Conservation (phyloP, 2,329 filamentous ascomycete species). For the Sporothrix humicola region DNA sequence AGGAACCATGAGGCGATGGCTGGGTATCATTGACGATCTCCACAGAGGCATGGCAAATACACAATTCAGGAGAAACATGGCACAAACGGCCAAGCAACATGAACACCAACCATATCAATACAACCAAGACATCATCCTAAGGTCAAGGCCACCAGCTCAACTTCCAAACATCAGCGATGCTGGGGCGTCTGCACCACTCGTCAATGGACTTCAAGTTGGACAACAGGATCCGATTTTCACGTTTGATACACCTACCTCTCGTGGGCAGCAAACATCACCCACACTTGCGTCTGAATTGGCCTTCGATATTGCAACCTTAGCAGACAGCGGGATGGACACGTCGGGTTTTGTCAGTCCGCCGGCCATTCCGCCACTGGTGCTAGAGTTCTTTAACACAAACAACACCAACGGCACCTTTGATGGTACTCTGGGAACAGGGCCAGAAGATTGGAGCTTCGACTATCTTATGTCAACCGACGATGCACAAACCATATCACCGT, state of each 20-base stretch:
- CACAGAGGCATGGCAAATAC: neutral
- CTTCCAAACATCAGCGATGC: no score
- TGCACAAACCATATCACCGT: neutral
- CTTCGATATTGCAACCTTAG: neutral
- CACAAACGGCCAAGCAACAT: neutral
- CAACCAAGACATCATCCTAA: neutral
- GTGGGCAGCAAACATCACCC: neutral
- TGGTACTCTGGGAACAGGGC: neutral
- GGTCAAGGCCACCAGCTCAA: no score
- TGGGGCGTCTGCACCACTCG: no score
- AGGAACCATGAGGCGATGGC: constrained; percentile 25
- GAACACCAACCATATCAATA: neutral
- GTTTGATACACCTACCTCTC: neutral
- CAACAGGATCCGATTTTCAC: neutral
- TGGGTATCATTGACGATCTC: constrained; percentile 7
- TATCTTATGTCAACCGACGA: constrained; percentile 1
- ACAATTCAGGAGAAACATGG: neutral
- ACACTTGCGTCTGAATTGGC: neutral
- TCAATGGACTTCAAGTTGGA: no score
- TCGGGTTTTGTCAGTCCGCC: neutral
- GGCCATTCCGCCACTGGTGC: neutral
- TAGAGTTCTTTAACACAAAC: constrained; percentile 17
- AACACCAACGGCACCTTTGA: neutral
- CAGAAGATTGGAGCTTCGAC: constrained; percentile 11
- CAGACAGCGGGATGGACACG: neutral